Conservation (phyloP, 768 basidiomycete genomes). For the Amanita rubescens region DNA sequence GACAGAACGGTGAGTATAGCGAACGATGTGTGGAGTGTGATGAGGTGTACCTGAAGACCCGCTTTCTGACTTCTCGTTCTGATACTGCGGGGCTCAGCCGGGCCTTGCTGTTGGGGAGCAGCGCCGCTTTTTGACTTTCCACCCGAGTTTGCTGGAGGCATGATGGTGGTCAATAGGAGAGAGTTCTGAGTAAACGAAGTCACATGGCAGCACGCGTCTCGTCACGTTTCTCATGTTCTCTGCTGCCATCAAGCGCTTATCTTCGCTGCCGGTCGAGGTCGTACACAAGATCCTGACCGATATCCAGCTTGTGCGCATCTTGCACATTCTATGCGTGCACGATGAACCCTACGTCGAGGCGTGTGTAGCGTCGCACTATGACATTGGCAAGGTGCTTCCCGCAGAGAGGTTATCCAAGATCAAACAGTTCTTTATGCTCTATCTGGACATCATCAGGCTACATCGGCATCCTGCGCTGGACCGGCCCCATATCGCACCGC, state of each 20-base stretch:
- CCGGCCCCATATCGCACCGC: slow-evolving; percentile 6
- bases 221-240: slow-evolving; percentile 6
- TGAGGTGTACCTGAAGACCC: slow-evolving; percentile 64
- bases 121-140: slow-evolving; percentile 54
- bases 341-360: slow-evolving; percentile 19
- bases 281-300: slow-evolving; percentile 21
- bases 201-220: slow-evolving; percentile 3
- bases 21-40: too few relatives aligned
- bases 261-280: slow-evolving; percentile 18
- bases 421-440: slow-evolving; percentile 15
- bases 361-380: slow-evolving; percentile 15
- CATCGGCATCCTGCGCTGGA: slow-evolving; percentile 3
- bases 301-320: slow-evolving; percentile 18
- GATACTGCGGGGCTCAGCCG: slow-evolving; percentile 32
- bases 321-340: slow-evolving; percentile 16
- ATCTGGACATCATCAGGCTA: slow-evolving; percentile 12
- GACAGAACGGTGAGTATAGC: background rate
- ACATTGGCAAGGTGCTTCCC: slow-evolving; percentile 12
- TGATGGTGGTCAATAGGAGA: slow-evolving; percentile 2
- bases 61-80: slow-evolving; percentile 78
- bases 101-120: slow-evolving; percentile 23
- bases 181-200: slow-evolving; percentile 1
- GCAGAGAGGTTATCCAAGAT: slow-evolving; percentile 8
- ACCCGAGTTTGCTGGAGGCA: slow-evolving; percentile 21
- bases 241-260: slow-evolving; percentile 14